These are phyloP conservation scores for Fusarium haematococcum DNA, from an alignment of 2,329 filamentous ascomycete genomes.

Conservation along the genomic window DNA sequence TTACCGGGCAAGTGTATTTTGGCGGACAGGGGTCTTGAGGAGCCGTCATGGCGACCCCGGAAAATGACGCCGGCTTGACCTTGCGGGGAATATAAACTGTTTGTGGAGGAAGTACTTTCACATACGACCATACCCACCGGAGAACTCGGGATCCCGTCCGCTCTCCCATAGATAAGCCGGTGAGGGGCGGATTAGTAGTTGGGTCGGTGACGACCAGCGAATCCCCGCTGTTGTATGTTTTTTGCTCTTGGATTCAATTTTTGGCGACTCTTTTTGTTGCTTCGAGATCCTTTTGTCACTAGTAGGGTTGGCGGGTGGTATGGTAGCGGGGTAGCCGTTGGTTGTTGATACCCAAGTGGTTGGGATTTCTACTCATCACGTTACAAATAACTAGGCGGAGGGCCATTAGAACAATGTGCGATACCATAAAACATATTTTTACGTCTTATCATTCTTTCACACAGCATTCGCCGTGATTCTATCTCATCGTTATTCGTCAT, in stretches of 20 bases:
- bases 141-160: slow-evolving; percentile 39
- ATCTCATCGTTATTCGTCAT: slow-evolving; percentile 24
- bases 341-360: background rate
- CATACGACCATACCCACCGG: slow-evolving; percentile 40
- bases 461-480: slow-evolving; percentile 11
- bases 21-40: background rate
- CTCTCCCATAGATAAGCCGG: slow-evolving; percentile 35
- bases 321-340: no score
- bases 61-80: background rate
- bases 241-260: background rate
- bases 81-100: background rate
- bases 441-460: slow-evolving; percentile 5
- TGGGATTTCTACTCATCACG: background rate
- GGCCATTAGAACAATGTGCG: background rate
- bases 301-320: background rate
- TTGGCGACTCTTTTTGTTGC: background rate
- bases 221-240: slow-evolving; percentile 40
- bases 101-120: background rate
- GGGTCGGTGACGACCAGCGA: slow-evolving; percentile 37
- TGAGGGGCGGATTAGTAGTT: slow-evolving; percentile 37
- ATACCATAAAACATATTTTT: background rate
- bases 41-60: background rate
- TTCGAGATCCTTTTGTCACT: background rate
- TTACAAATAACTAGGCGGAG: no score
- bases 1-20: background rate